Base-by-base conservation (phyloP, 78 protist species). In the Dictyostelium purpureum region DNA sequence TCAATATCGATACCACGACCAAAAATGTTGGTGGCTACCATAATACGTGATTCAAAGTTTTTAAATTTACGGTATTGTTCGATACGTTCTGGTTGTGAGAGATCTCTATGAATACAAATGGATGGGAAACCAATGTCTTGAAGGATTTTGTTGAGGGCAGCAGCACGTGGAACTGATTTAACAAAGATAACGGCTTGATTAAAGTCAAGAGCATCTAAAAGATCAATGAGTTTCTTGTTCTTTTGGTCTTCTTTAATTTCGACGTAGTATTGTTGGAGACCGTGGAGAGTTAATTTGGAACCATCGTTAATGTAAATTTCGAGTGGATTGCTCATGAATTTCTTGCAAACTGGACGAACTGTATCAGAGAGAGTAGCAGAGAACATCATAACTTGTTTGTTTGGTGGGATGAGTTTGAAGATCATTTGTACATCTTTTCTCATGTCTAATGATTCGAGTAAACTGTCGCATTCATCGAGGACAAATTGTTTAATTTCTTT, bases 1-100 rank as follows among this genome's bases (percentile, higher is more conserved):
- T 98, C 99, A 57, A 99, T 95, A 79, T 99, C 99, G 79, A 99
- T 92, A 38, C 99, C 99, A 28, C 99, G 95, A 35, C 99, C 99
- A 28, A 97, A 95, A 42, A 99, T 52, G 88, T 99, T 98, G 24
- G 99, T 99, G 40, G 99, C 82, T 28, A 99, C 99, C 57, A 99
- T 77, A 45, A 99, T 96, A 26, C 99, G 96, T 38, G 51, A 66
- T 93, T 99, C 61, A 96, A 96, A 97, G 61, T 96, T 81, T 96
- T 99, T 99, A 97, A 99, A 99, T 77, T 88, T 26, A 70, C 95
- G 37, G 97, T 96, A 98, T 18, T 71, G 49, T 47, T 56, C 28
- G 28, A 97, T 77, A 16, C 98, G 89, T 63, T 96, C 98, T 35
- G 79, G 89, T 85, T 98, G 99, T 21, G 57, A 16, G 92, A 98